Conservation (phyloP, 129 eudicot genomes). For the Heracleum sosnowskyi region DNA sequence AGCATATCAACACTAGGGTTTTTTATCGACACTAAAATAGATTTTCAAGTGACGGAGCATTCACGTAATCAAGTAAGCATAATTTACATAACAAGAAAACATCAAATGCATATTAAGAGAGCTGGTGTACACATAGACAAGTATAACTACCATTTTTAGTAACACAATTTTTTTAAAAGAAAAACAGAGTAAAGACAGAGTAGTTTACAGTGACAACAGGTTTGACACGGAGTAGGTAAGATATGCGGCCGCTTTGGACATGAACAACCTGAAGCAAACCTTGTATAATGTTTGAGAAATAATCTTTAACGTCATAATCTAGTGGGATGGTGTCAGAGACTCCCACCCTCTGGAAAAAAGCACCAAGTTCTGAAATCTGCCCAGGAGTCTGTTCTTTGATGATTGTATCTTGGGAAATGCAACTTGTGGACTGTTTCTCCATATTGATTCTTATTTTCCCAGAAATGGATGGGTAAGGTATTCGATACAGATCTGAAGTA, state of each 20-base stretch:
- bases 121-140: not conserved
- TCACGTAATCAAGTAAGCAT: not conserved
- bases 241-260: slow-evolving; percentile 25
- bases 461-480: too few relatives aligned
- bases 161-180: not conserved
- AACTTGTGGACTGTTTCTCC: not conserved
- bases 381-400: not conserved
- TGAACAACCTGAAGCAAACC: slow-evolving; percentile 23
- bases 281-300: slow-evolving; percentile 11
- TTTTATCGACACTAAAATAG: not conserved
- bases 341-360: not conserved
- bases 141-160: not conserved
- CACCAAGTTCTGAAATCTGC: not conserved
- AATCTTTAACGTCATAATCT: not conserved
- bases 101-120: too few relatives aligned
- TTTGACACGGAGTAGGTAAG: slow-evolving; percentile 31
- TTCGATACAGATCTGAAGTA: too few relatives aligned
- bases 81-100: not conserved
- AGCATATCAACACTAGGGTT: not conserved
- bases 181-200: not conserved
- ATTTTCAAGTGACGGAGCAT: not conserved
- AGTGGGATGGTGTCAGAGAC: not conserved
- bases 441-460: not conserved
- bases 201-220: slow-evolving; percentile 21
- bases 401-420: slow-evolving; percentile 6